Evolutionary conservation across 495 filamentous ascomycete species (phyloP), one percentile per base, ranked within the genome.

Genomic region (Lophiostoma macrostomum): DNA sequence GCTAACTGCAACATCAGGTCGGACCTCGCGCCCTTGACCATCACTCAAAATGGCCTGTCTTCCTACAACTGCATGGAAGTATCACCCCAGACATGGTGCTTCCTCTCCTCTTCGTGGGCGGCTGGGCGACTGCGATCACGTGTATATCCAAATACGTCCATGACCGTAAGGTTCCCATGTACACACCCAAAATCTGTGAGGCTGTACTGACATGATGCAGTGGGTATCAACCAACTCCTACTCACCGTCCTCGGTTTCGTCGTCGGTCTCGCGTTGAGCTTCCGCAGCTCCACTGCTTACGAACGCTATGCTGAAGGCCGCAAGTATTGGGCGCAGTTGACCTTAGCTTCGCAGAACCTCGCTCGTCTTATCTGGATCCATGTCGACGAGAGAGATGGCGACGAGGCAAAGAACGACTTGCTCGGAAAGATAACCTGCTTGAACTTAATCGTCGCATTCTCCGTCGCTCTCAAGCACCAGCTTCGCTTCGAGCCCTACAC

Each of bases 231-330:
- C 55, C 80, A 76, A 19, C 76, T 90, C 46, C 75, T 95, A 7
- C 77, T 95, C 28, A 94, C 88, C 12, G 84, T 94, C 10, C 80
- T 88, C 23, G 89, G 90, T 84, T 94, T 95, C 74, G 87, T 94
- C 55, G 87, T 95, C 63, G 86, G 85, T 76, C 69, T 94, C 65
- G 80, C 87, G 1, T 72, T 95, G 57, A 90, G 86, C 16, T 94
- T 95, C 74, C 84, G 89, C 40, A 89, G 83, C 58, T 86, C 87
- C 1, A 89, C 87, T 14, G 89, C 88, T 3, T 95, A 95, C 63
- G 90, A 94, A 67, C 75, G 75, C 67, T 87, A 85, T 66, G 77
- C 79, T 35, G 85, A 95, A 46, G 87, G 86, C 16, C 76, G 87
- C 16, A 82, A 84, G 52, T 87, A 83, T 65, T 95, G 88, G 88